Evolutionary conservation across 2,329 filamentous ascomycete species (phyloP).

Genomic region (Pleomassaria siparia): DNA sequence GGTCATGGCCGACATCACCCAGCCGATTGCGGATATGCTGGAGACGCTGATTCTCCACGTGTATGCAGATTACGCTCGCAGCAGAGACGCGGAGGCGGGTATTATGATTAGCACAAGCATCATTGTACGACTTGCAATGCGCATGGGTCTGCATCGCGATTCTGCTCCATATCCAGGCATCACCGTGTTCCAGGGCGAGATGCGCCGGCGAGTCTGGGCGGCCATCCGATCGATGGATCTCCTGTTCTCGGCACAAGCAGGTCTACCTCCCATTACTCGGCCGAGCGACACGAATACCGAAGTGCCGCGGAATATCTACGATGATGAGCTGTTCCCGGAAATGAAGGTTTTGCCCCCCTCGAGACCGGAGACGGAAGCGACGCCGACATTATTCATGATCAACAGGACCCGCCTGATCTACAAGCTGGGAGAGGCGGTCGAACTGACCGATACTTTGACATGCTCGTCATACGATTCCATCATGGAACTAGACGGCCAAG

Average conservation of each 20-base stretch:
- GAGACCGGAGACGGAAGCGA: conserved; percentile 68
- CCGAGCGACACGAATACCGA: conserved; percentile 74
- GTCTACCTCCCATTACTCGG: conserved; percentile 66
- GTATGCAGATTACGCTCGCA: conserved; percentile 72
- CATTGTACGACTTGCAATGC: conserved; percentile 64
- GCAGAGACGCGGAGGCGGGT: conserved; percentile 72
- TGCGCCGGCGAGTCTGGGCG: conserved; percentile 64
- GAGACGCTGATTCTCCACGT: conserved; percentile 77
- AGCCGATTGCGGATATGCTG: conserved; percentile 72
- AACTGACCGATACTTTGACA: conserved; percentile 62
- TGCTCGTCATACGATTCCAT: conserved; percentile 65
- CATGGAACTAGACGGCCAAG: conserved; percentile 60
- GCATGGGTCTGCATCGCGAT: conserved; percentile 79
- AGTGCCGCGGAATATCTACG: conserved; percentile 75
- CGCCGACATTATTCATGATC: conserved; percentile 78
- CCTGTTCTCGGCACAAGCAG: conserved; percentile 73
- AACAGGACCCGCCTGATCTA: conserved; percentile 68
- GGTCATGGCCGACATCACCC: conserved; percentile 74
- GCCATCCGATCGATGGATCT: conserved; percentile 73
- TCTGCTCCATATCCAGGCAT: conserved; percentile 72
- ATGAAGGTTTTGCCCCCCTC: conserved; percentile 69
- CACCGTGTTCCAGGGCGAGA: conserved; percentile 75
- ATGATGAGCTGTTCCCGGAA: conserved; percentile 74
- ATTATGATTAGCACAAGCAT: conserved; percentile 63
- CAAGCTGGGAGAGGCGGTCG: conserved; percentile 71